Conservation (phyloP, 2,329 filamentous ascomycete genomes). For the Stylonectria norvegica region DNA sequence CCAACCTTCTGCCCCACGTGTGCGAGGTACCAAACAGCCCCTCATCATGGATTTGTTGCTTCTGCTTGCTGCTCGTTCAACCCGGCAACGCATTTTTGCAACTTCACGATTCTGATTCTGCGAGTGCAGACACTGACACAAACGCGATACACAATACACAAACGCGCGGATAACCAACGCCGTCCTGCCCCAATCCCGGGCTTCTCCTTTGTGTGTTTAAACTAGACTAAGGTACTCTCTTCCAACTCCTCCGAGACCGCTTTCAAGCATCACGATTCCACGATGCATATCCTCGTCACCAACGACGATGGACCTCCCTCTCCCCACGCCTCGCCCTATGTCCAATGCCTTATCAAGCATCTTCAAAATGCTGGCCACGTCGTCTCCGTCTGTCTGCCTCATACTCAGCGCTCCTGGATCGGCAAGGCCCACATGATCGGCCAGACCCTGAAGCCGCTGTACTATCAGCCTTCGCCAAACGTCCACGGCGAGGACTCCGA, state of each 20-base stretch:
- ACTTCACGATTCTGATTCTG: not conserved
- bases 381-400: conserved; percentile 88
- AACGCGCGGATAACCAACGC: too few species aligned
- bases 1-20: conserved; percentile 18
- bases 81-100: not conserved
- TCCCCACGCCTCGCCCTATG: conserved; percentile 73
- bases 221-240: not conserved
- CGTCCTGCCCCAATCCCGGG: too few species aligned
- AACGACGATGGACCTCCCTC: conserved; percentile 84
- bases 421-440: conserved; percentile 97
- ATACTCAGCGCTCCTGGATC: conserved; percentile 95
- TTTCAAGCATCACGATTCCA: conserved; percentile 11
- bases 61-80: conserved; percentile 1
- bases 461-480: conserved; percentile 64
- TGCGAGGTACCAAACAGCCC: too few species aligned
- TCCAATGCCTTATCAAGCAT: conserved; percentile 68
- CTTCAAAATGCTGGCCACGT: conserved; percentile 73
- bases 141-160: too few species aligned
- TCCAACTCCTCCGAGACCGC: not conserved
- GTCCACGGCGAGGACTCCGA: conserved; percentile 47
- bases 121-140: too few species aligned
- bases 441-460: conserved; percentile 76
- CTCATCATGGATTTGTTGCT: conserved; percentile 13
- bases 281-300: conserved; percentile 63
- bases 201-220: not conserved